Evolutionary conservation across 2,329 filamentous ascomycete species (phyloP).

Genomic region (Monosporascus sp.): DNA sequence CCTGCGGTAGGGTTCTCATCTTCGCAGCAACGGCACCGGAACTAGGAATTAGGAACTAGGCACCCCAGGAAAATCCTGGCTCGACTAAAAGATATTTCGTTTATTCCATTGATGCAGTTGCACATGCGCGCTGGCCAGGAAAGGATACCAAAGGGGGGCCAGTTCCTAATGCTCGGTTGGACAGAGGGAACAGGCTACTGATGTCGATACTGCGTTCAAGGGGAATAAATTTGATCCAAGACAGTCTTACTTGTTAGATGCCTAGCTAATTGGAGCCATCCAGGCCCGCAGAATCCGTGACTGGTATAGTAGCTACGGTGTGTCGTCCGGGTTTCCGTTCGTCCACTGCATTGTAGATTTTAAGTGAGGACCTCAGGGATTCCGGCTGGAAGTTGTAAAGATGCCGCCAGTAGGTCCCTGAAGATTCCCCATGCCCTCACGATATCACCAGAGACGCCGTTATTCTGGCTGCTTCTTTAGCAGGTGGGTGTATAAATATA

Average conservation of each 20-base stretch:
- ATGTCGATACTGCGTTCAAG: conserved; percentile 8
- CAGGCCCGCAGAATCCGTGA: not conserved
- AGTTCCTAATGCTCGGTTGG: conserved; percentile 18
- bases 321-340: not conserved
- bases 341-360: no score
- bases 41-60: conserved; percentile 15
- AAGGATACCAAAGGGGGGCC: conserved; percentile 20
- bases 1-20: conserved; percentile 10
- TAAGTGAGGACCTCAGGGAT: no score
- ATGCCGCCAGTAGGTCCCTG: no score
- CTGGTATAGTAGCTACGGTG: not conserved
- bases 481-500: no score
- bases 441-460: no score
- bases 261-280: not conserved
- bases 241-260: not conserved
- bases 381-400: no score
- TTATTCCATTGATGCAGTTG: conserved; percentile 21
- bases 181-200: conserved; percentile 14
- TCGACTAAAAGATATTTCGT: conserved; percentile 29
- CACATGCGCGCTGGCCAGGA: conserved; percentile 12
- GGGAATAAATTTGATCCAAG: not conserved
- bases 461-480: no score
- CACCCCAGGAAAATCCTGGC: conserved; percentile 24
- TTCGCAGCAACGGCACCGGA: conserved; percentile 16
- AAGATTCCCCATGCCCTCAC: no score